A percentile compares a stretch with the other conserved stretches of the same genome.
Conservation (phyloP, 805 yeast genomes). For the Pichia sporocuriosa region DNA sequence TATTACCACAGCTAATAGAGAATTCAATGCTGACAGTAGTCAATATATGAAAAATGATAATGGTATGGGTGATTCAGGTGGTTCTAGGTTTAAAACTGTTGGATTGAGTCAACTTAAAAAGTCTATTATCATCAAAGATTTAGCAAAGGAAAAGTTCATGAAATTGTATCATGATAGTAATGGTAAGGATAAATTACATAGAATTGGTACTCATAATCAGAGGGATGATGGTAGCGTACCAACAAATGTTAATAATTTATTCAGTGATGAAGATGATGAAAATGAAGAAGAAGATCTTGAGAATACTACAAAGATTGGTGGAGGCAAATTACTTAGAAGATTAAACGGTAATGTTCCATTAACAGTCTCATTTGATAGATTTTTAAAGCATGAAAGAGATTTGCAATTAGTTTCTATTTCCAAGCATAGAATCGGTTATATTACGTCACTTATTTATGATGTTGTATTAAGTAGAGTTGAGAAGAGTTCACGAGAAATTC, state of each 20-base stretch:
- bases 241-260: constrained; percentile 3
- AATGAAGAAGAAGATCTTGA: not conserved
- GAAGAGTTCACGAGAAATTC: constrained; percentile 33
- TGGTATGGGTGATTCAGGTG: not conserved
- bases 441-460: constrained; percentile 59
- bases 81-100: constrained; percentile 7
- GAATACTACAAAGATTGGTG: no score
- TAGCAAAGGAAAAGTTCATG: constrained; percentile 34
- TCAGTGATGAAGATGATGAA: constrained; percentile 1
- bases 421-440: constrained; percentile 59
- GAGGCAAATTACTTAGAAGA: constrained; percentile 24
- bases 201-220: constrained; percentile 15
- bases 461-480: constrained; percentile 54
- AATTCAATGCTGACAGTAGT: constrained; percentile 2
- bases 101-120: constrained; percentile 41
- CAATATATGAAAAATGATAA: constrained; percentile 4
- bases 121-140: constrained; percentile 54
- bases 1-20: constrained; percentile 25
- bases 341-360: constrained; percentile 47
- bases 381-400: constrained; percentile 59
- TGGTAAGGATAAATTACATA: constrained; percentile 12
- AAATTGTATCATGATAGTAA: constrained; percentile 2
- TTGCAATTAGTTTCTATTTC: constrained; percentile 57
- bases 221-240: constrained; percentile 3
- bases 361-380: constrained; percentile 59